Base-by-base conservation (phyloP, 2,329 filamentous ascomycete species). In the Beauveria asiatica region DNA sequence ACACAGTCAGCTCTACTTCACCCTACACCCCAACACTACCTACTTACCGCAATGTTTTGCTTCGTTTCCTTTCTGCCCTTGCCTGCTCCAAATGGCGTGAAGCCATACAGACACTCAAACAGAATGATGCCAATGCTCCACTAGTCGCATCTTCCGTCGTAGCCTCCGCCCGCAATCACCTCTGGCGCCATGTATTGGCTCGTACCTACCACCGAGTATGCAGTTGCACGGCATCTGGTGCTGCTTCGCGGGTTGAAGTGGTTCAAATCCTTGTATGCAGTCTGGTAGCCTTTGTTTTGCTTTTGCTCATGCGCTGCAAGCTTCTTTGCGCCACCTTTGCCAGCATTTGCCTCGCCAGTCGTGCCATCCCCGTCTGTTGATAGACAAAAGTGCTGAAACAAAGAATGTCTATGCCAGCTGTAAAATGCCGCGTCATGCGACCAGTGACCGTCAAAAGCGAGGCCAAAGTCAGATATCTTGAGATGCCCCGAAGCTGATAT, bases 131-230 rank as follows among this genome's bases (percentile, higher is more conserved):
- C 93, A 66, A 97, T 84, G 74, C 92, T 97, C 93, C 90, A 97
- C 91, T 83, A 97, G 74, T 97, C 93, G 74, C 93, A 97, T 69
- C 93, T 83, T 33, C 90, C 93, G 74, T 97, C 94, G 72, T 97
- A 97, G 42, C 81, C 76, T 53, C 91, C 83, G 30, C 92, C 90
- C 65, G 83, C 79, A 61, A 97, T 87, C 19, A 97, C 90, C 76
- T 97, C 94, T 2, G 93, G 93, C 0, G 94, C 93, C 94, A 97
- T 97, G 76, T 97, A 97, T 70, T 97, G 93, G 70, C 92, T 96
- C 2, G 94, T 97, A 2, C 93, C 93, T 11, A 97, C 93, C 1
- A 96, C 86, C 50, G 92, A 96, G 65, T 86, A 84, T 1, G 93
- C 93, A 39, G 90, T 81, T 39, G 83, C 83, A 44, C 91, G 85